Evolutionary conservation across 805 yeast species (phyloP), one percentile per base, ranked within the genome.

Genomic region (Candida endomychidarum): DNA sequence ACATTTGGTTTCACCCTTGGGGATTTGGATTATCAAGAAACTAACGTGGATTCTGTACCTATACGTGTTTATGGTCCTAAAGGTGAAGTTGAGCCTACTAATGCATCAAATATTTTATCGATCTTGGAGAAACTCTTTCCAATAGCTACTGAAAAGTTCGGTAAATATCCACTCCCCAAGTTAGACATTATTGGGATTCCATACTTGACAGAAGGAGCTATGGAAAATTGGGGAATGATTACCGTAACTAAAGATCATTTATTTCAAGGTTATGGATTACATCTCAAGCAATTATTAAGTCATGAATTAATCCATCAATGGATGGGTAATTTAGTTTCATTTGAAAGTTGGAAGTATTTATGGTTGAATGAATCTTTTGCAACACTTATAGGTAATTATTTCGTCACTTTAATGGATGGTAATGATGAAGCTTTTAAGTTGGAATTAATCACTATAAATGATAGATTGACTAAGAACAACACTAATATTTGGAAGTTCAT

Each of bases 351-450:
- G 83, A 74, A 72, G 37, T 70, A 75, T 51, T 61, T 85, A 26
- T 84, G 93, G 90, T 63, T 86, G 41, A 83, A 83, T 51, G 95
- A 86, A 61, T 65, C 86, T 2, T 81, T 85, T 61, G 93, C 95
- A 0, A 84, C 93, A 0, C 82, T 80, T 70, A 66, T 80, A 48
- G 86, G 89, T 0, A 72, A 73, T 48, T 65, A 66, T 37, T 39
- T 41, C 19, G 48, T 47, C 3, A 32, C 43, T 11, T 12, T 44
- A 17, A 17, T 47, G 16, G 47, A 47, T 20, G 37, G 30, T 12
- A 23, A 37, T 14, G 40, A 37, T 20, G 41, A 38, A 32, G 37
- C 27, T 8, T 38, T 38, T 18, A 38, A 32, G 15, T 26, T 38
- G 49, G 50, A 8, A 20, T 58, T 42, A 63, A 62, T 32, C 37